Evolutionary conservation across 2,329 filamentous ascomycete genomes (phyloP).

Genomic region (Xylaria hypoxylon): DNA sequence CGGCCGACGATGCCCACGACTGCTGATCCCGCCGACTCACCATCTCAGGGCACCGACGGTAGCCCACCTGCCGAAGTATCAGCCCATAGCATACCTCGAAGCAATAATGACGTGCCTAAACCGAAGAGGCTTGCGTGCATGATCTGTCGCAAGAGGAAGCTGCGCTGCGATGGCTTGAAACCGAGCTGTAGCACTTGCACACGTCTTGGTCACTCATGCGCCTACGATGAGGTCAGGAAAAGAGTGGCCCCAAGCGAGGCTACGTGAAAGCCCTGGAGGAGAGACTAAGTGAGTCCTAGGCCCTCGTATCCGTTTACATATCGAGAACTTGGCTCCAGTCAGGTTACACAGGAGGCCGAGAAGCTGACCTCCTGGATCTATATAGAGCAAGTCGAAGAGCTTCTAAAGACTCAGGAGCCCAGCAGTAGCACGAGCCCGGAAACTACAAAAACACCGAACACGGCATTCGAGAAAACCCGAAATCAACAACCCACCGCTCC

Average conservation of each 20-base stretch:
- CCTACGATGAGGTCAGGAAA: conserved; percentile 93
- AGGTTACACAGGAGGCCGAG: conserved; percentile 1
- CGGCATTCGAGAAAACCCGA: conserved; percentile 51
- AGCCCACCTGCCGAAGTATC: conserved; percentile 53
- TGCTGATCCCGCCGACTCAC: conserved; percentile 47
- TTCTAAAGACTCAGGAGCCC: conserved; percentile 83
- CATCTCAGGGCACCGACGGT: conserved; percentile 55
- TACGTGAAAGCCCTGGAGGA: conserved; percentile 96
- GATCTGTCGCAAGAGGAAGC: conserved; percentile 90
- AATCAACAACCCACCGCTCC: conserved; percentile 51
- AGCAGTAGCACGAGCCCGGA: conserved; percentile 52
- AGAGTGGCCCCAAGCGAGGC: conserved; percentile 93
- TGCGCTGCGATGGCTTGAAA: conserved; percentile 86
- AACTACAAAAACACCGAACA: conserved; percentile 52
- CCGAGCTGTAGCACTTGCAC: conserved; percentile 91
- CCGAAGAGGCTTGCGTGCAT: conserved; percentile 96
- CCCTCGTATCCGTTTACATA: not conserved
- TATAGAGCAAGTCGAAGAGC: conserved; percentile 89
- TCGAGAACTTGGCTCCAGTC: not conserved
- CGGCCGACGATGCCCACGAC: conserved; percentile 42
- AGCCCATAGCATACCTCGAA: conserved; percentile 56
- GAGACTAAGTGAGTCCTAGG: conserved; percentile 77
- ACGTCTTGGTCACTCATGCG: conserved; percentile 85
- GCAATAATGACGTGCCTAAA: conserved; percentile 72
- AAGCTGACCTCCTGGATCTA: conserved; percentile 40